Base-by-base conservation (phyloP, 371 early-diverging fungal genomes). In the Mucor irregularis region DNA sequence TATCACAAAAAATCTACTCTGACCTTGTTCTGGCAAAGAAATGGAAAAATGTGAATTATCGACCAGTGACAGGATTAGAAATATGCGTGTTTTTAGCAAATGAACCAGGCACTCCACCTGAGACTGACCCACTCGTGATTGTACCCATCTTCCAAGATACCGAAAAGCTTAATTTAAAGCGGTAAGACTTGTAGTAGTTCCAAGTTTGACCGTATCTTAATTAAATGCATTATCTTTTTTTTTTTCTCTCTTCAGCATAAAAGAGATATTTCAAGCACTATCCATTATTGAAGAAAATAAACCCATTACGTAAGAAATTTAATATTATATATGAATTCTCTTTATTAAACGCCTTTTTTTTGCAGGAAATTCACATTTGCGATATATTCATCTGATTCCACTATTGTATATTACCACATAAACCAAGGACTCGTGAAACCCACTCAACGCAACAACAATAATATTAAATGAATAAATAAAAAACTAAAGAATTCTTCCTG, bases 321-420 rank as follows among this genome's bases (percentile, higher is more conserved):
- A 17, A 47, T 43, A 39, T 11, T 31, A 31, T 22, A 19, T 14
- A 44, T 29, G 40, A 22, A n/a, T 49, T 14, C 3, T 21, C 7
- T 57, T 10, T 39, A 51, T 51, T 19, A 25, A 48, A 11, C 16
- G 21, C 8, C 29, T 19, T 26, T 11, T 13, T 37, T 13, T 7
- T n/a, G 28, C 28, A 69, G 66, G 5, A 68, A 64, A 45, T 35
- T 74, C 10, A 78, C 79, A 22, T 28, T 78, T 3, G 79, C 74
- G 9, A 75, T 78, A 26, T 69, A 71, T 40, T 64, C 71, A n/a
- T 56, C 61, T 16, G 79, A 78, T 45, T 70, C 79, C 5, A 75
- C 76, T 10, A 64, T 73, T 13, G 68, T 75, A 2, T 78, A 78
- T 48, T 78, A 78, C 49, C 73, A 78, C 39, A 53, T 78, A 21